A percentile compares a stretch with the other conserved stretches of the same genome.
Evolutionary conservation across 306 rosid genomes (phyloP).

Genomic region (Cucumis cinereus): DNA sequence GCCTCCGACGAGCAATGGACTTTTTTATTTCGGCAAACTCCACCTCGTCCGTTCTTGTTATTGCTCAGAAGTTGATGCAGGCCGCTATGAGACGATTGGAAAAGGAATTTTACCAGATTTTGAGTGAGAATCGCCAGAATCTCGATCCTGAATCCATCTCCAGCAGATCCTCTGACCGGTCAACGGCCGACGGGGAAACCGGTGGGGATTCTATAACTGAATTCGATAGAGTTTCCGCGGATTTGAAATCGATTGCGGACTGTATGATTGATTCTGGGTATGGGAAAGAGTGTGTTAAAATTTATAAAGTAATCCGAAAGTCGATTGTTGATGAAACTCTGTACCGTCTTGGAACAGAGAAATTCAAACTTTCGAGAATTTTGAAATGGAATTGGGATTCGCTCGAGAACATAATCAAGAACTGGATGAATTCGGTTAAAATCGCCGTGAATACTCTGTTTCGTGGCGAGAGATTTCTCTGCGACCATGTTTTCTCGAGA

Average conservation of each 20-base stretch:
- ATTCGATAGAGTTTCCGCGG: slow-evolving; percentile 15
- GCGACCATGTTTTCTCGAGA: slow-evolving; percentile 35
- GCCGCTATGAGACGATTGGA: slow-evolving; percentile 37
- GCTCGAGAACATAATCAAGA: slow-evolving; percentile 12
- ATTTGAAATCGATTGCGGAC: slow-evolving; percentile 38
- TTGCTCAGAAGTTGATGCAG: slow-evolving; percentile 40
- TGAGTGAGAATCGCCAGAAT: slow-evolving; percentile 18
- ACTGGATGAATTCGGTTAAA: slow-evolving; percentile 25
- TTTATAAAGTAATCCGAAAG: slow-evolving; percentile 26
- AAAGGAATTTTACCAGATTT: slow-evolving; percentile 27
- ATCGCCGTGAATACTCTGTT: slow-evolving; percentile 28
- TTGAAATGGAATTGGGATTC: slow-evolving; percentile 26
- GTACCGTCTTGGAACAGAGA: slow-evolving; percentile 23
- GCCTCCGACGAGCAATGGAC: slow-evolving; percentile 26
- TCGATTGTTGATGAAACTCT: slow-evolving; percentile 34
- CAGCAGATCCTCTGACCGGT: slow-evolving; percentile 9
- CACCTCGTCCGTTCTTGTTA: slow-evolving; percentile 19
- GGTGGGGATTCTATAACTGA: slow-evolving; percentile 8
- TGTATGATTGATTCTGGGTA: slow-evolving; percentile 47
- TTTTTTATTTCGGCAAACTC: slow-evolving; percentile 12
- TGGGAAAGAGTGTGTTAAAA: slow-evolving; percentile 33
- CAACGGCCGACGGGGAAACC: slow-evolving; percentile 12
- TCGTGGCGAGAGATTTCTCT: slow-evolving; percentile 29
- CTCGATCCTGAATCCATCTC: slow-evolving; percentile 38
- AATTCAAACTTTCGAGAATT: slow-evolving; percentile 23